Percentiles rank a stretch among this genome's conserved stretches.
Conservation (phyloP, 1,139 yeast genomes). For the Saccharomyces hybrid region DNA sequence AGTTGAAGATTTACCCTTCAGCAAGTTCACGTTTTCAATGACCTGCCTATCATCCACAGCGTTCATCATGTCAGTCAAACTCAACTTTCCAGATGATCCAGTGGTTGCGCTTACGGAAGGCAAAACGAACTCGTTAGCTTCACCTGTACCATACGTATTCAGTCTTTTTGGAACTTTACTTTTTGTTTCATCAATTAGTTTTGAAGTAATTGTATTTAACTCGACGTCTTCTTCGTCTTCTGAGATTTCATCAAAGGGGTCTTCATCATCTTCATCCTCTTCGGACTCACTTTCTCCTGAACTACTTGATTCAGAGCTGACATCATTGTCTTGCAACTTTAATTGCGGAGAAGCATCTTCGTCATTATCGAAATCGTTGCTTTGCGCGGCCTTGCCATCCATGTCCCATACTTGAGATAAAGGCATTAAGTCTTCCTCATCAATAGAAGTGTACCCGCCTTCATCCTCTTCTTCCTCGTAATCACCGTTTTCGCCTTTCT, state of each 20-base stretch:
- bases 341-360: conserved; percentile 13
- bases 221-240: conserved; percentile 35
- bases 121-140: conserved; percentile 64
- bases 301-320: conserved; percentile 22
- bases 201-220: conserved; percentile 30
- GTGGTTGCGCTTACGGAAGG: conserved; percentile 36
- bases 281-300: conserved; percentile 20
- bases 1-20: conserved; percentile 40
- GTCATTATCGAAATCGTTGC: conserved; percentile 30
- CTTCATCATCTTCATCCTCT: conserved; percentile 26
- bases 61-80: conserved; percentile 68
- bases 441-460: conserved; percentile 44
- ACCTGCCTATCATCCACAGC: conserved; percentile 45
- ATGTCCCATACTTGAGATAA: conserved; percentile 85
- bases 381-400: conserved; percentile 44
- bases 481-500: conserved; percentile 32
- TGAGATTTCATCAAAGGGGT: conserved; percentile 33
- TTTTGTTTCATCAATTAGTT: conserved; percentile 28
- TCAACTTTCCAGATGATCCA: conserved; percentile 44
- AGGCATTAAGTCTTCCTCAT: conserved; percentile 66
- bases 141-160: conserved; percentile 36
- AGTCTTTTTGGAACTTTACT: conserved; percentile 42
- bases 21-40: conserved; percentile 42
- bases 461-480: conserved; percentile 38
- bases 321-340: conserved; percentile 15